Evolutionary conservation across 441 rosid species (phyloP).

Genomic region (Brassica balearica): DNA sequence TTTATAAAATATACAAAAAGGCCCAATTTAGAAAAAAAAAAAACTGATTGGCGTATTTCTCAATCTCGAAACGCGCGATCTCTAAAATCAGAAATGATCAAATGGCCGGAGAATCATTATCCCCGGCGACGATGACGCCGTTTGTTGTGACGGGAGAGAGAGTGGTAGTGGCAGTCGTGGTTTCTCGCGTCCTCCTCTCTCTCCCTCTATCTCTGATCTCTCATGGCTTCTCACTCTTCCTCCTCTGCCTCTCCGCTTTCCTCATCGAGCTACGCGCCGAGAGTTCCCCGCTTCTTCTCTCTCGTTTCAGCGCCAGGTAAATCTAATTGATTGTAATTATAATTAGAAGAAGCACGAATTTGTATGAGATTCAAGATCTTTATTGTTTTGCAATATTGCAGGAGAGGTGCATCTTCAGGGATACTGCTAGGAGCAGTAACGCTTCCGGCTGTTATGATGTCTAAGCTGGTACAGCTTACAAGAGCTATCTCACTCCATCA

Average conservation of each 20-base stretch:
- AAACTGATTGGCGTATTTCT: too few relatives aligned
- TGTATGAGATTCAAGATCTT: neutral
- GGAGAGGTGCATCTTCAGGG: conserved; percentile 92
- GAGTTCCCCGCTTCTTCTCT: conserved; percentile 44
- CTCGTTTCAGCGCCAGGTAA: conserved; percentile 70
- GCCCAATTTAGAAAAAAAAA: too few relatives aligned
- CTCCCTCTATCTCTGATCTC: conserved; percentile 65
- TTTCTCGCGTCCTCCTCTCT: conserved; percentile 56
- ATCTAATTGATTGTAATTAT: neutral
- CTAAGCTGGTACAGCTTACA: conserved; percentile 75
- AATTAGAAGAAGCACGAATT: too few relatives aligned
- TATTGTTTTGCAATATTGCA: conserved; percentile 30
- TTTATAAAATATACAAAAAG: too few relatives aligned
- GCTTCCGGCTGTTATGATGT: conserved; percentile 76
- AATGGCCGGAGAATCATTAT: too few relatives aligned
- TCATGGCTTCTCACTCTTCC: conserved; percentile 68
- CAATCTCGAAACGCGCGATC: too few relatives aligned
- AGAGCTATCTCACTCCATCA: conserved; percentile 65
- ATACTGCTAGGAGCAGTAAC: conserved; percentile 84
- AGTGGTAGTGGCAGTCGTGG: conserved; percentile 70
- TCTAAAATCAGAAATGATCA: too few relatives aligned
- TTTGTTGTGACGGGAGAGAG: conserved; percentile 76
- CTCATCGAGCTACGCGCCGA: conserved; percentile 72
- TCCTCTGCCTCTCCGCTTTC: conserved; percentile 66
- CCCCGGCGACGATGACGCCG: too few relatives aligned